Base-by-base conservation (phyloP, 1,139 yeast genomes). In the Nematodospora anomalae region DNA sequence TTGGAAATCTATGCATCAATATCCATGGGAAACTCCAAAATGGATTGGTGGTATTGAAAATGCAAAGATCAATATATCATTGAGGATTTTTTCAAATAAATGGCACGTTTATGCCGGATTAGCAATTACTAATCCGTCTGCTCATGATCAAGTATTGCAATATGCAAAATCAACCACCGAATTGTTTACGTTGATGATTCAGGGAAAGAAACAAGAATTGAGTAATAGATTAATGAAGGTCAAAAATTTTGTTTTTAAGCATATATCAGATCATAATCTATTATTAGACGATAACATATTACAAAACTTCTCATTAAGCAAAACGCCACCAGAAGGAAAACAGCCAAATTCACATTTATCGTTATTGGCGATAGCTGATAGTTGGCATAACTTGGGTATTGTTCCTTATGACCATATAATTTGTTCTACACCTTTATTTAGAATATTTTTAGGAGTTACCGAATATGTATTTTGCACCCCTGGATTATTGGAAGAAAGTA, bases 51-150 rank as follows among this genome's bases (percentile, higher is more conserved):
- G 98, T 3, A 71, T 92, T 33, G 98, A 92, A 58, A 92, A 92
- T 58, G 97, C 96, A 21, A 92, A 92, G 53, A 86, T 90, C 57
- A 92, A 92, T 58, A 89, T 92, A 34, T 85, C 97, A 1, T 65
- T 92, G 54, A 72, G 98, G 47, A 92, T 92, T 31, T 92, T 74
- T 59, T 81, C 95, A 21, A 92, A 90, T 62, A 89, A 90, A 60
- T 92, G 97, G 96, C 98, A 92, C 55, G 98, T 92, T 16, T 92
- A 92, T 56, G 98, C 98, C 4, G 98, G 98, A 0, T 70, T 92
- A 50, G 97, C 97, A 8, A 90, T 92, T 44, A 85, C 96, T 3
- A 92, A 92, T 55, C 97, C 97, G 0, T 79, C 92, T 20, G 97
- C 98, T 1, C 97, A 90, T 54, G 78, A 75, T 27, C 98, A 92